Evolutionary conservation across 441 rosid genomes (phyloP).

Genomic region (Biscutella auriculata): DNA sequence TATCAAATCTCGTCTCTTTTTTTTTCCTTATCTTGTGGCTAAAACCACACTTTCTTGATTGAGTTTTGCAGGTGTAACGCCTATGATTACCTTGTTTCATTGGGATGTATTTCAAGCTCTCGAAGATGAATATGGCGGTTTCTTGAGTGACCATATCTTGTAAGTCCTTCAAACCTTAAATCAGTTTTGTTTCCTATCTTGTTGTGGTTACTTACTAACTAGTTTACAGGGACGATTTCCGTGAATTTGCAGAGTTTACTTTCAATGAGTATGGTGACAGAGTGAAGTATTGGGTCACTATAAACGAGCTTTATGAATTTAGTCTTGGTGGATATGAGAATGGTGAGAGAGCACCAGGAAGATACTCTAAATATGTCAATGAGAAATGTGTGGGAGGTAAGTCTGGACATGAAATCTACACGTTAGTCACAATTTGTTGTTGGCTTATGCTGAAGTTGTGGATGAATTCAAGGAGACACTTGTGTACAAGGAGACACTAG

Average conservation of each 20-base stretch:
- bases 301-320: conserved; percentile 28
- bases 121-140: conserved; percentile 28
- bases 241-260: conserved; percentile 22
- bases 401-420: conserved; percentile 24
- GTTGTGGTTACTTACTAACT: neutral
- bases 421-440: conserved; percentile 23
- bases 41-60: neutral
- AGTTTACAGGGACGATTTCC: conserved; percentile 17
- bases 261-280: conserved; percentile 38
- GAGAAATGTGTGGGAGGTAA: conserved; percentile 17
- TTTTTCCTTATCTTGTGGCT: neutral
- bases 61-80: conserved; percentile 25
- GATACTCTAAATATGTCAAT: conserved; percentile 24
- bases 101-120: conserved; percentile 32
- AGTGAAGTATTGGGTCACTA: conserved; percentile 34
- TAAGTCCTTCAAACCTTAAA: neutral
- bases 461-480: conserved; percentile 21
- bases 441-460: conserved; percentile 31
- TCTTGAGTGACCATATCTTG: conserved; percentile 25
- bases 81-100: conserved; percentile 30
- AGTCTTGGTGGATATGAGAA: conserved; percentile 20
- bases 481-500: no score
- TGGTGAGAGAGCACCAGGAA: conserved; percentile 26
- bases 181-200: neutral
- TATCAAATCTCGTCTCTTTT: neutral